Conservation (phyloP, 2,329 filamentous ascomycete genomes). For the Penicillium sp. region DNA sequence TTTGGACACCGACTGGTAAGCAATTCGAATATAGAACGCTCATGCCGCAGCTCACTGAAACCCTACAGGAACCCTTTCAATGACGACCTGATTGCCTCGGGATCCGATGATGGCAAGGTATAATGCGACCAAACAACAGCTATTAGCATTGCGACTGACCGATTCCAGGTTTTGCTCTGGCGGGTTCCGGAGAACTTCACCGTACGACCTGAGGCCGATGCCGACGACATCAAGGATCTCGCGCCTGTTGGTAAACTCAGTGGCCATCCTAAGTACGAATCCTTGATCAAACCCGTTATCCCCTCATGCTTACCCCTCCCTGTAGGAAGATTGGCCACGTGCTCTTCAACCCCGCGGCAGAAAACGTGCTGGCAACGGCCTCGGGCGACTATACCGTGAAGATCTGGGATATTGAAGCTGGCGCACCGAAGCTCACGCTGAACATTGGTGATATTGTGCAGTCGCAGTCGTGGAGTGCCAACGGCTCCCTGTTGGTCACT, state of each 20-base stretch:
- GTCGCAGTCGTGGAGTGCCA: slow-evolving; percentile 89
- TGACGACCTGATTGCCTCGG: slow-evolving; percentile 82
- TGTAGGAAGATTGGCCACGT: slow-evolving; percentile 91
- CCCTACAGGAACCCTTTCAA: slow-evolving; percentile 79
- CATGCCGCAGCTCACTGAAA: not conserved
- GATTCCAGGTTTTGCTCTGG: slow-evolving; percentile 72
- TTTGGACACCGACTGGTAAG: slow-evolving; percentile 90
- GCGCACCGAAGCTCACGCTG: slow-evolving; percentile 63
- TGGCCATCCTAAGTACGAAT: slow-evolving; percentile 70
- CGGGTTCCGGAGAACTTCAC: slow-evolving; percentile 82
- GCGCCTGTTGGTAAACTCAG: slow-evolving; percentile 69
- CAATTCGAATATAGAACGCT: slow-evolving; percentile 6
- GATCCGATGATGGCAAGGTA: slow-evolving; percentile 87
- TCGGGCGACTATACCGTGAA: slow-evolving; percentile 93
- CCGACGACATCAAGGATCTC: slow-evolving; percentile 72
- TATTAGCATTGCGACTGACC: slow-evolving; percentile 14
- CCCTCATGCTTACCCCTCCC: slow-evolving; percentile 17
- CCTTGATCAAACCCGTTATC: not conserved
- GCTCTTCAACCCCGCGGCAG: slow-evolving; percentile 90
- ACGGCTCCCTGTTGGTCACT: slow-evolving; percentile 75
- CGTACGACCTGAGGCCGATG: slow-evolving; percentile 64
- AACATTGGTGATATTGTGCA: slow-evolving; percentile 89
- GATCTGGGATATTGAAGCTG: slow-evolving; percentile 83
- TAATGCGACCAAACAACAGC: slow-evolving; percentile 5
- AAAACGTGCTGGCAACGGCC: slow-evolving; percentile 87